phyloP scores from a whole-genome alignment of 2,329 filamentous ascomycete species.

The Cercospora canescens region DNA sequence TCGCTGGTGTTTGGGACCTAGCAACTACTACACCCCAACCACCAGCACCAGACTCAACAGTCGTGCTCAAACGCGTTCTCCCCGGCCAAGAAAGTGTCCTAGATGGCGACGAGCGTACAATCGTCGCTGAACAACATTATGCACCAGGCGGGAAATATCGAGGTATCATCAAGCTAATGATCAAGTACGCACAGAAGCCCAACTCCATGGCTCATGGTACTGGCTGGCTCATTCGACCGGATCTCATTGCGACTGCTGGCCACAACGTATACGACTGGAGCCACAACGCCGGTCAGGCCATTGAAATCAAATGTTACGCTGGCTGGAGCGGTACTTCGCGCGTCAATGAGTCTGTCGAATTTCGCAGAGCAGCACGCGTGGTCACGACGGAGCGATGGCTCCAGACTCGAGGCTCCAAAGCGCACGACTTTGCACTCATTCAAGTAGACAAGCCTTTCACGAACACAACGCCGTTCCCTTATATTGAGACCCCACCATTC shows the following conservation, averaged over 20 bases:
- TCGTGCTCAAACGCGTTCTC: not conserved
- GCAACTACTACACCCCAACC: not conserved
- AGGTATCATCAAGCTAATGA: not conserved
- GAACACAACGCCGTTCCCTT: not conserved
- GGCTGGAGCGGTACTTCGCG: not conserved
- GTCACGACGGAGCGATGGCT: not conserved
- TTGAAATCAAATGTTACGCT: not conserved
- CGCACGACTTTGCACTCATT: not conserved
- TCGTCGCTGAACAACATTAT: not conserved
- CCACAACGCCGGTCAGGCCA: not conserved
- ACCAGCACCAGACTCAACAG: not conserved
- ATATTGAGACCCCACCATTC: not conserved
- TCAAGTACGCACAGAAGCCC: not conserved
- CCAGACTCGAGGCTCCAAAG: not conserved
- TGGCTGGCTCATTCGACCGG: not conserved
- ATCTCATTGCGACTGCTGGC: not conserved
- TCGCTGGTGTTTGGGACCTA: not conserved
- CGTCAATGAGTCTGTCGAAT: not conserved
- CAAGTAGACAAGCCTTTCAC: not conserved
- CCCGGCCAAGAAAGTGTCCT: not conserved
- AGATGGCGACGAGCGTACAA: not conserved
- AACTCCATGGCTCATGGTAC: not conserved
- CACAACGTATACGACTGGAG: not conserved
- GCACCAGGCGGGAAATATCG: not conserved
- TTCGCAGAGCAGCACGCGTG: not conserved